A percentile compares a stretch with the other conserved stretches of the same genome.
These are phyloP conservation scores for Spergularia marina DNA, from an alignment of 148 eudicot genomes.

Conservation along the genomic window DNA sequence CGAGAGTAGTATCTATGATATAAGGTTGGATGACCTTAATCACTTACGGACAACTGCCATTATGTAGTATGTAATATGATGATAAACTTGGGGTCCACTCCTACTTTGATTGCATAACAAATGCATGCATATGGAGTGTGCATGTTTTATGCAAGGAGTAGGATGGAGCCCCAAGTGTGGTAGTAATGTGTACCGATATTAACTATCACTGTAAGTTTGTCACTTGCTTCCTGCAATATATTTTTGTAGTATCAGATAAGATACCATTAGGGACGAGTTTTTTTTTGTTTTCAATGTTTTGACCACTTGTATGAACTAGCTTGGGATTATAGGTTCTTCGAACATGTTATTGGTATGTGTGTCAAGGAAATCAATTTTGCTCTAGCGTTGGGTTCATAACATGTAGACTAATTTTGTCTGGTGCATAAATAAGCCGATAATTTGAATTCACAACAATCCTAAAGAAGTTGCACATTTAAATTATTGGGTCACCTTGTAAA, in stretches of 20 bases:
- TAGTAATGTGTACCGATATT: too few relatives aligned
- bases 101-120: slow-evolving; percentile 28
- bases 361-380: too few relatives aligned
- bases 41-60: not conserved
- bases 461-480: too few relatives aligned
- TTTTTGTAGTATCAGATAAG: not conserved
- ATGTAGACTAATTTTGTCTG: too few relatives aligned
- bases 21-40: too few relatives aligned
- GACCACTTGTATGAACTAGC: not conserved
- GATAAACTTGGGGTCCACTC: slow-evolving; percentile 13
- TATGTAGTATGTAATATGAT: not conserved
- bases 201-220: not conserved
- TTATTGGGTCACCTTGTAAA: too few relatives aligned
- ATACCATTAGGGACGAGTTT: not conserved
- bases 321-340: not conserved
- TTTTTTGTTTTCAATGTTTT: not conserved
- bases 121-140: not conserved
- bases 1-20: too few relatives aligned
- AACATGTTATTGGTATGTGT: not conserved
- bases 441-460: too few relatives aligned
- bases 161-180: slow-evolving; percentile 25
- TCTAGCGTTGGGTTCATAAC: too few relatives aligned
- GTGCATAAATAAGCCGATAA: too few relatives aligned
- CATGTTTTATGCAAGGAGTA: slow-evolving; percentile 15
- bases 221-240: not conserved